These are phyloP conservation scores for Phytophthora palmivora DNA, from an alignment of 352 stramenopile genomes.

Conservation along the genomic window DNA sequence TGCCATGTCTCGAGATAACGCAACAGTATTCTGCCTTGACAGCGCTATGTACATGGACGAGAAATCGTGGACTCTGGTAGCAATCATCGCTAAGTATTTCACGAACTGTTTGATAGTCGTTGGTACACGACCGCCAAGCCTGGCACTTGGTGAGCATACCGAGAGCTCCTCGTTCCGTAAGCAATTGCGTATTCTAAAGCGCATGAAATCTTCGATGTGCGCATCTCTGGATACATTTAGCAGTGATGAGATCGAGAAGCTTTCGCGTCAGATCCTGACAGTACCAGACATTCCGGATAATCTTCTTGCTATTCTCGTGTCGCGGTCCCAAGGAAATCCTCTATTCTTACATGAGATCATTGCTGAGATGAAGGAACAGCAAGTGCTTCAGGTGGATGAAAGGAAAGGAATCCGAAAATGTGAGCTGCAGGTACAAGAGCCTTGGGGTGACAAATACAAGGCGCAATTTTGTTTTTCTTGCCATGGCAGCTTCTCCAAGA, in stretches of 20 bases:
- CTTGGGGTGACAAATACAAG: conserved; percentile 80
- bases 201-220: conserved; percentile 58
- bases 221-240: conserved; percentile 62
- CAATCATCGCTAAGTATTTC: conserved; percentile 87
- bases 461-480: conserved; percentile 83
- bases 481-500: conserved; percentile 59
- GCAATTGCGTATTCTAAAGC: conserved; percentile 75
- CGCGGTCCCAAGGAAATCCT: conserved; percentile 81
- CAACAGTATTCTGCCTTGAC: conserved; percentile 82
- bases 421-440: conserved; percentile 75
- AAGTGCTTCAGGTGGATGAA: conserved; percentile 78
- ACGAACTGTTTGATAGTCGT: conserved; percentile 86
- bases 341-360: conserved; percentile 89
- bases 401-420: conserved; percentile 53
- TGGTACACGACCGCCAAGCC: conserved; percentile 70
- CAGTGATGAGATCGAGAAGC: conserved; percentile 60
- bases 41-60: conserved; percentile 91
- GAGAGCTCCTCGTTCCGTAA: conserved; percentile 83
- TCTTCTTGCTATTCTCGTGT: conserved; percentile 72
- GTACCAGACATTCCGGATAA: conserved; percentile 66
- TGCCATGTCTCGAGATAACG: conserved; percentile 73
- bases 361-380: conserved; percentile 76
- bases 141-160: conserved; percentile 70
- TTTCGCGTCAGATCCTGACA: conserved; percentile 71
- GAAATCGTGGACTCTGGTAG: conserved; percentile 84